Conservation (phyloP, 495 filamentous ascomycete species). For the Neurospora cerealis region DNA sequence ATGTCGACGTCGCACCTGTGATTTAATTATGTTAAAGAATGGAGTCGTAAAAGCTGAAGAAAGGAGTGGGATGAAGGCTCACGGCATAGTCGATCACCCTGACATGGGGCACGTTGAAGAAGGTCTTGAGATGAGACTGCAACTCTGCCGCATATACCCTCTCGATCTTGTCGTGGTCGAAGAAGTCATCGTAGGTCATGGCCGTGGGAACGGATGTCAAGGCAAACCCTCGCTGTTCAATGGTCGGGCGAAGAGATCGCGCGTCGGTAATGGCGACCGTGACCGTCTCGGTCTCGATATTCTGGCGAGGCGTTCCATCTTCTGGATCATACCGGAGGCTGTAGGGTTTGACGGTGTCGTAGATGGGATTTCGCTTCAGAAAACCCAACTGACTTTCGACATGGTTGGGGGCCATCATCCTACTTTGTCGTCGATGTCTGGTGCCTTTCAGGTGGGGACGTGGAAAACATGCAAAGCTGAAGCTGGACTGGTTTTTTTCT, state of each 20-base stretch:
- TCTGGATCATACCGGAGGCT: not conserved
- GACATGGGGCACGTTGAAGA: not conserved
- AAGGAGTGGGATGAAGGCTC: not conserved
- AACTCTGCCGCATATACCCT: not conserved
- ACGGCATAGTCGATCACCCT: not conserved
- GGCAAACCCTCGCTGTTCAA: not conserved
- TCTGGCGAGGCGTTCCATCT: not conserved
- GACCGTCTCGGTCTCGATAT: not conserved
- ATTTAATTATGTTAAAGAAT: not conserved
- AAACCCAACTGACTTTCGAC: not conserved
- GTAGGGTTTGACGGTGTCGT: not conserved
- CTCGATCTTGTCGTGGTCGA: not conserved
- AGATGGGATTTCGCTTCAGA: not conserved
- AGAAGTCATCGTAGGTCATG: not conserved
- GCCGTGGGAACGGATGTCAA: not conserved
- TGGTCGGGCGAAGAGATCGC: not conserved
- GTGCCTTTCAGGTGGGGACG: not conserved
- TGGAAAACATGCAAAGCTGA: not conserved
- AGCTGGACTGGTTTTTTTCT: not conserved
- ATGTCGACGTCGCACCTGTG: not conserved
- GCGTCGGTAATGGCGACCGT: not conserved
- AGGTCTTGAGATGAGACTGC: not conserved
- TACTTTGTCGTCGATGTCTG: not conserved
- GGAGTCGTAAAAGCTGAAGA: not conserved
- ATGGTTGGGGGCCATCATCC: not conserved